Conservation (phyloP, 352 stramenopile genomes). For the Phytopythium oedochilum region DNA sequence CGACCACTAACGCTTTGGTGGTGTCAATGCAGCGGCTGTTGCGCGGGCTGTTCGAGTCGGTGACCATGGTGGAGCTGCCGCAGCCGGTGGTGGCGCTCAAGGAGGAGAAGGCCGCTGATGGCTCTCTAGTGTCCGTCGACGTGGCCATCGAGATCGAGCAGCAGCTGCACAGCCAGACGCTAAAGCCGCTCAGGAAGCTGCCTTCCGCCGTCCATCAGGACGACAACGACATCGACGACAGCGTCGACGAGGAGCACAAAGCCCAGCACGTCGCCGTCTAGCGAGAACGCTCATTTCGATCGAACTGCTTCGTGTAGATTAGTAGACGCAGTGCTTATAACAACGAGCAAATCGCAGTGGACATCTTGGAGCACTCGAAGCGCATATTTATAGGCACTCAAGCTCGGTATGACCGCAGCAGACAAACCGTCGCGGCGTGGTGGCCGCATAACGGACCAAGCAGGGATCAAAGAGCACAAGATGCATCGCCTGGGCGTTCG, state of each 20-base stretch:
- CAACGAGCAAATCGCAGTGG: background rate
- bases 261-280: slow-evolving; percentile 9
- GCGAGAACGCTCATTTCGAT: background rate
- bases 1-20: background rate
- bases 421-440: background rate
- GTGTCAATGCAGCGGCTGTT: slow-evolving; percentile 21
- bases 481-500: slow-evolving; percentile 78
- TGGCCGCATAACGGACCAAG: background rate
- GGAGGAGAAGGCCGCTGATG: slow-evolving; percentile 21
- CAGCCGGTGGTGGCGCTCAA: slow-evolving; percentile 35
- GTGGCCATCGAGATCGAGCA: slow-evolving; percentile 36
- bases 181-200: slow-evolving; percentile 37
- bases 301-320: slow-evolving; percentile 2
- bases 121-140: slow-evolving; percentile 18
- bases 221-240: background rate
- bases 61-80: slow-evolving; percentile 44
- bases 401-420: background rate
- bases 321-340: background rate
- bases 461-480: no score
- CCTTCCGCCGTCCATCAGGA: slow-evolving; percentile 26
- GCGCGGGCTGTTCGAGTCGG: slow-evolving; percentile 41
- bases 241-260: background rate
- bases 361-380: background rate
- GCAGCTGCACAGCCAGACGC: slow-evolving; percentile 18
- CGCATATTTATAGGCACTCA: background rate